Percentiles rank a stretch among this genome's conserved stretches.
phyloP scores from a whole-genome alignment of 2,329 filamentous ascomycete species.

The Hirsutella thompsonii region DNA sequence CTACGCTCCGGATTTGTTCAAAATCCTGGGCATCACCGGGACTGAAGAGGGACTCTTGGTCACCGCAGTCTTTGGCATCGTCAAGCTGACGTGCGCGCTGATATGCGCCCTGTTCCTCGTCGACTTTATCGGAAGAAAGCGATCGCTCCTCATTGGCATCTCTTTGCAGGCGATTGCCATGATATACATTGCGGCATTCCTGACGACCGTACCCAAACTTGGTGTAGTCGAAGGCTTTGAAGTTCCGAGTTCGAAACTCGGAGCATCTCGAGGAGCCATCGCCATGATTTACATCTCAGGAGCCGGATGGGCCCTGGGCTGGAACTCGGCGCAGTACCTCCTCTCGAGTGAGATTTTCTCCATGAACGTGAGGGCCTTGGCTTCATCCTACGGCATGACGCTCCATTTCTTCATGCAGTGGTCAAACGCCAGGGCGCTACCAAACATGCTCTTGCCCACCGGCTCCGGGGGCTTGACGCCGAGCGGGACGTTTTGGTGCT shows the following conservation, averaged over 20 bases:
- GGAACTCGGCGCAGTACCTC: conserved; percentile 69
- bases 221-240: conserved; percentile 33
- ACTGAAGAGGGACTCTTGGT: conserved; percentile 57
- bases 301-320: conserved; percentile 57
- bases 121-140: conserved; percentile 66
- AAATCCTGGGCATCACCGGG: conserved; percentile 56
- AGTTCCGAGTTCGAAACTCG: conserved; percentile 34
- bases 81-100: conserved; percentile 57
- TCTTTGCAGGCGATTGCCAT: conserved; percentile 46
- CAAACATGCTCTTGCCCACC: conserved; percentile 57
- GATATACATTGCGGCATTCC: conserved; percentile 48
- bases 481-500: conserved; percentile 68
- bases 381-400: conserved; percentile 62
- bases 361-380: conserved; percentile 57
- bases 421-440: conserved; percentile 62
- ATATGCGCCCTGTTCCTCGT: conserved; percentile 67
- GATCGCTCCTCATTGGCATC: conserved; percentile 47
- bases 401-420: conserved; percentile 72
- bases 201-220: conserved; percentile 48
- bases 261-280: conserved; percentile 53
- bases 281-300: conserved; percentile 62
- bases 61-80: conserved; percentile 62
- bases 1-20: conserved; percentile 63
- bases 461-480: conserved; percentile 35
- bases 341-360: conserved; percentile 70